Base-by-base conservation (phyloP, 169 alveolate species). In the Plasmodium malariae region DNA sequence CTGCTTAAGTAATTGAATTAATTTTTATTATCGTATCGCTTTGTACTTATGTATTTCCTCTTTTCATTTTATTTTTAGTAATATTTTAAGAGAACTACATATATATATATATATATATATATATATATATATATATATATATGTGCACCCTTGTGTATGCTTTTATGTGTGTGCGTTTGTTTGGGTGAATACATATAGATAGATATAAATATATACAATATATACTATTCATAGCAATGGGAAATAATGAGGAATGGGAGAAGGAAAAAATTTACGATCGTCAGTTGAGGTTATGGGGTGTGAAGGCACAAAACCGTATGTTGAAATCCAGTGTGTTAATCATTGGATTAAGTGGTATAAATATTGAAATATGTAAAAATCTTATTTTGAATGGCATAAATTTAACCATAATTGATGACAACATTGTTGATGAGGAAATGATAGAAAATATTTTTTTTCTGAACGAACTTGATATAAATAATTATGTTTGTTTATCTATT, bases 221-320 rank as follows among this genome's bases (percentile, higher is more conserved):
- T n/a, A n/a, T n/a, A n/a, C n/a, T n/a, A n/a, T 0, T 12, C 71
- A 78, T 28, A 17, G 65, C 5, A 65, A 65, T 55, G 88, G 45
- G 93, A 92, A 21, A 73, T 65, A 67, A 9, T 14, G 72, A 36
- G 14, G 85, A 68, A 43, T 74, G 67, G 69, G 83, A 80, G 51
- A 80, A 80, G 34, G 80, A 80, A 57, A 71, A 63, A 78, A 55
- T 94, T 21, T 94, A 87, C 68, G 96, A 94, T 69, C 92, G 96
- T 7, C 96, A 94, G 91, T 88, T 94, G 32, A 74, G 96, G 24
- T 92, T 94, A 36, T 94, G 96, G 96, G 96, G 96, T 7, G 88
- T 94, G n/a, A 89, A 94, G 57, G 95, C 93, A 2, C 96, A 94
- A 49, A 90, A 92, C 49, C 78, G 88, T 14, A 65, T 60, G 80